Percentiles rank a stretch among this genome's conserved stretches.
Evolutionary conservation across 2,329 filamentous ascomycete species (phyloP).

Genomic region (Paecilomyces formosus): DNA sequence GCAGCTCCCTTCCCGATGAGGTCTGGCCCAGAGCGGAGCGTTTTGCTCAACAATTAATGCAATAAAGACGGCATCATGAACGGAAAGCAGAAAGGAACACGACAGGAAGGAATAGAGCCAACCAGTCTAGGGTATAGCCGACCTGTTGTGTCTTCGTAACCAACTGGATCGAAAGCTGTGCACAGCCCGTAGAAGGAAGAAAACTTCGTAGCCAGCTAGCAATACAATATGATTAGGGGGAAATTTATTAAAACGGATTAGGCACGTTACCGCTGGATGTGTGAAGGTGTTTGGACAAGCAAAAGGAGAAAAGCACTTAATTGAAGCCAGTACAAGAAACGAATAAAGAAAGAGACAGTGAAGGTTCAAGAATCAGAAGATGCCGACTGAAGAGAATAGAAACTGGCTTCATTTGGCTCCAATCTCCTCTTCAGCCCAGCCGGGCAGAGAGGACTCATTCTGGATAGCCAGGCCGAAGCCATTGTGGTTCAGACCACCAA

Average conservation of each 20-base stretch:
- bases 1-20: slow-evolving; percentile 6
- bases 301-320: slow-evolving; percentile 12
- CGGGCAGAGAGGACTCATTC: slow-evolving; percentile 50
- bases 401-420: slow-evolving; percentile 41
- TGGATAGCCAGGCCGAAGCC: slow-evolving; percentile 55
- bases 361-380: slow-evolving; percentile 8
- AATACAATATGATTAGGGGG: slow-evolving; percentile 30
- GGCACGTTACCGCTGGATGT: slow-evolving; percentile 14
- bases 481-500: slow-evolving; percentile 51
- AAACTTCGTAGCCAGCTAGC: slow-evolving; percentile 31
- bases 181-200: slow-evolving; percentile 11
- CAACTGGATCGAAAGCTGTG: slow-evolving; percentile 9
- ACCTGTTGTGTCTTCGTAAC: slow-evolving; percentile 11
- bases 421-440: slow-evolving; percentile 59
- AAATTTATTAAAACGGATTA: slow-evolving; percentile 12
- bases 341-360: slow-evolving; percentile 12
- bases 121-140: slow-evolving; percentile 16
- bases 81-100: slow-evolving; percentile 12
- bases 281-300: slow-evolving; percentile 18
- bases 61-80: slow-evolving; percentile 17
- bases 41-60: slow-evolving; percentile 12
- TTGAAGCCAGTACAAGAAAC: slow-evolving; percentile 20
- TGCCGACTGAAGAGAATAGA: slow-evolving; percentile 3
- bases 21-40: slow-evolving; percentile 10
- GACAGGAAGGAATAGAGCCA: slow-evolving; percentile 14